These are phyloP conservation scores for Yarrowia phangngaensis DNA, from an alignment of 805 yeast genomes.

Conservation along the genomic window DNA sequence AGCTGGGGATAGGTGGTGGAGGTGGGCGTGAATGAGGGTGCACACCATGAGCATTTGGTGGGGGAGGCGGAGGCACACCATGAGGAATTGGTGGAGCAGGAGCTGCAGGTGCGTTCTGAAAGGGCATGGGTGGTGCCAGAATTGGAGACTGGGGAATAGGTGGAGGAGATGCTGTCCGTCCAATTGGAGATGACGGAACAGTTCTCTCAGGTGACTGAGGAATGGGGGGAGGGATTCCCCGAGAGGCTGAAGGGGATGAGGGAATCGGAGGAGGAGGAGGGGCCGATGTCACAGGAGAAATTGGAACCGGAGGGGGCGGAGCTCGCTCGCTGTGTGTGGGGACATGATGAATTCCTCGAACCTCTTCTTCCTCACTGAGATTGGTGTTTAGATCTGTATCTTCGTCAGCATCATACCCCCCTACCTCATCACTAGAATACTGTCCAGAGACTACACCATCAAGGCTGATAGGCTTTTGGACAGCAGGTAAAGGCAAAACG, in stretches of 20 bases:
- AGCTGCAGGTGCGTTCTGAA: conserved; percentile 30
- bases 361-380: conserved; percentile 22
- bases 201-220: conserved; percentile 15
- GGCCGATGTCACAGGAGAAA: conserved; percentile 31
- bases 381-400: conserved; percentile 41
- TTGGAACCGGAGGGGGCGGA: conserved; percentile 31
- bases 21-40: conserved; percentile 29
- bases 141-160: conserved; percentile 31
- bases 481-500: conserved; percentile 20
- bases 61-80: conserved; percentile 32
- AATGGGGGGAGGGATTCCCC: conserved; percentile 26
- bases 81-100: conserved; percentile 19
- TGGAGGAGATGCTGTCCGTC: conserved; percentile 28
- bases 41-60: conserved; percentile 31
- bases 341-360: conserved; percentile 11
- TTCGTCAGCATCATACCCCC: conserved; percentile 73
- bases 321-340: conserved; percentile 32
- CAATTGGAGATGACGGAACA: conserved; percentile 27
- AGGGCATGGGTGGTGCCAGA: conserved; percentile 28
- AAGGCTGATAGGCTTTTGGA: conserved; percentile 31
- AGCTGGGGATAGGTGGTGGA: conserved; percentile 27
- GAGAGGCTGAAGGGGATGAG: conserved; percentile 27
- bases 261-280: conserved; percentile 31
- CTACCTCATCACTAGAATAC: conserved; percentile 43
- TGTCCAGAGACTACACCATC: conserved; percentile 60